Conservation (phyloP, 2,329 filamentous ascomycete genomes). For the Ceratocystiopsis sp. region DNA sequence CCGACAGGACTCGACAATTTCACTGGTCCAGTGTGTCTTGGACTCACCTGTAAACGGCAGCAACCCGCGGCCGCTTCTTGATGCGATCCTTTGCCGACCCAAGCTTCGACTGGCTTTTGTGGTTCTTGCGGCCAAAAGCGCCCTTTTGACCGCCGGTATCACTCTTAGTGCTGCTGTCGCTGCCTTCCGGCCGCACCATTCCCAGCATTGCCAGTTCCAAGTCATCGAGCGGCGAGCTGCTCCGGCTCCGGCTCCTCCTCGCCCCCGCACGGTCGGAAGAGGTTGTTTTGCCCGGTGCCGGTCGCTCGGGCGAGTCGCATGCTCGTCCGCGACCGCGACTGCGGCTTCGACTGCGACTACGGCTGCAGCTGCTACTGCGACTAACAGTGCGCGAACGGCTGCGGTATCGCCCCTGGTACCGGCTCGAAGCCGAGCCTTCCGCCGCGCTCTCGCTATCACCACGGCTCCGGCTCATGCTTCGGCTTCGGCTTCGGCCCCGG, state of each 20-base stretch:
- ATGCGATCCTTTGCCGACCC: constrained; percentile 1
- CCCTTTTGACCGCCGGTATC: background rate
- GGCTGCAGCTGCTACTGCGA: background rate
- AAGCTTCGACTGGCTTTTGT: background rate
- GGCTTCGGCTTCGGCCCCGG: too few relatives aligned
- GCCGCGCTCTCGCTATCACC: background rate
- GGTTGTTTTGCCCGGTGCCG: too few relatives aligned
- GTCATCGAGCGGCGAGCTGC: constrained; percentile 11
- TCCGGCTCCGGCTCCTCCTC: constrained; percentile 2
- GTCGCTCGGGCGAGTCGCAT: background rate
- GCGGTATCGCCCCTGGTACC: background rate
- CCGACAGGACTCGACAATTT: background rate
- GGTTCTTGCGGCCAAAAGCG: background rate
- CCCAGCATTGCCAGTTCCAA: constrained; percentile 13
- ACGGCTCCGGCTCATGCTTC: background rate
- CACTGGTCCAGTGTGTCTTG: background rate
- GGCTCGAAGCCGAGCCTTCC: background rate
- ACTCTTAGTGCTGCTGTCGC: background rate
- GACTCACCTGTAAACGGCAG: constrained; percentile 1
- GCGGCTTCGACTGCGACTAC: background rate
- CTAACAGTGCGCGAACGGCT: background rate
- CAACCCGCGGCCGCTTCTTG: constrained; percentile 1
- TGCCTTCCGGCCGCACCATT: constrained; percentile 10
- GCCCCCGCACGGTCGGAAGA: too few relatives aligned
- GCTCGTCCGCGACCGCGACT: background rate